phyloP scores from a whole-genome alignment of 169 alveolate genomes.

The Toxoplasma gondii region DNA sequence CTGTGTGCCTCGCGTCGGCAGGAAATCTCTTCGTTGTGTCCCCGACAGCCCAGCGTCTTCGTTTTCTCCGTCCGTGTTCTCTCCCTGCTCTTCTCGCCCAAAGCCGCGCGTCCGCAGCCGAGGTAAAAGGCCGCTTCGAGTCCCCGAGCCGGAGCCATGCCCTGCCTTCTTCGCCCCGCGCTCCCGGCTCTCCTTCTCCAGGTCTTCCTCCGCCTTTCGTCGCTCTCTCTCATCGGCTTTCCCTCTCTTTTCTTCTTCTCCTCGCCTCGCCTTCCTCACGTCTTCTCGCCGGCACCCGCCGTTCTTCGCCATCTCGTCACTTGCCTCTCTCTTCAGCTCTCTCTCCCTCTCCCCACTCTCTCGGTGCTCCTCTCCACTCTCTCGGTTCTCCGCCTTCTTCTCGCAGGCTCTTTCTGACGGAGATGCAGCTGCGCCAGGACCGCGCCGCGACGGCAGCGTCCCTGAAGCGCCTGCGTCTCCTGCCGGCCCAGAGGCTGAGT shows the following conservation, averaged over 20 bases:
- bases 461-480: no score
- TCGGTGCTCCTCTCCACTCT: neutral
- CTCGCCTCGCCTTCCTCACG: neutral
- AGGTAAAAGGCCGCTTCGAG: neutral
- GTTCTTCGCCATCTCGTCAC: neutral
- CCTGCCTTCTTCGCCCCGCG: neutral
- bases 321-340: no score
- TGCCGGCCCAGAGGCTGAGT: no score
- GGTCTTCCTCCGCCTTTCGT: neutral
- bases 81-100: neutral
- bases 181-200: neutral
- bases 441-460: no score
- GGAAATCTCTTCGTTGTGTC: neutral
- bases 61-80: neutral
- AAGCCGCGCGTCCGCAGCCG: neutral
- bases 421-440: no score
- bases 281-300: neutral
- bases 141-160: neutral
- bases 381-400: no score
- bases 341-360: neutral
- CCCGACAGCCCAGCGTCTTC: neutral
- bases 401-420: no score
- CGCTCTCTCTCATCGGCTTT: neutral
- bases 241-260: neutral
- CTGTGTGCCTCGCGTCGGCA: slow-evolving; percentile 3